Evolutionary conservation across 176 grass and related monocot species (phyloP), one percentile per base, ranked within the genome.

Genomic region (Zizania latifolia): DNA sequence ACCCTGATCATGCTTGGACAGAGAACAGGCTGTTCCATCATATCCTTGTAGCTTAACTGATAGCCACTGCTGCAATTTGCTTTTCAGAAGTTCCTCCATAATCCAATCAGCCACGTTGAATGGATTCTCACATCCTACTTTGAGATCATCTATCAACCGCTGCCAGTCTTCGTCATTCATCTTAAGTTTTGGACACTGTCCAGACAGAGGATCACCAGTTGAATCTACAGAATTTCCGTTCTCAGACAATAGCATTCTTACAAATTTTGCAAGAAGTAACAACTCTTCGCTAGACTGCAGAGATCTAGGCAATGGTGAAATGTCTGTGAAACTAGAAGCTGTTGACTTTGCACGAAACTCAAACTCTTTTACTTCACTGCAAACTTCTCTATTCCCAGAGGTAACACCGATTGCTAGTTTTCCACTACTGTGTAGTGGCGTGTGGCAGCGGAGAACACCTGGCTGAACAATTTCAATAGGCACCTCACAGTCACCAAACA

Each of bases 1-100:
- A 60, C 92, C 92, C 79, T 92, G 89, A 10, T 92, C 96, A 82
- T 92, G 72, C 82, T 90, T 99, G 43, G 96, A 94, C 66, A 99
- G 51, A 64, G 62, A 71, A 82, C 74, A 83, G 70, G 30, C 34
- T 58, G 64, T 77, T 65, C 70, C 90, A 70, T 87, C 38, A 41
- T 71, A 72, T 78, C 41, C 51, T 63, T 82, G 79, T 28, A 50
- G 38, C 82, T 84, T 94, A 59, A 68, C 4, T 74, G 89, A 83
- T 67, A 99, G 65, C 96, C 96, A 95, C 58, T 83, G 58, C 35
- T 78, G 79, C 23, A 99, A 83, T 77, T 88, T 94, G 71, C 88
- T 86, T 81, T 92, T 99, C 46, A 99, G 57, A 12, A 99, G 79
- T 84, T 90, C 87, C 78, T 92, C 89, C 81, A 94, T 76, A 70